Conservation (phyloP, 345 rosid genomes). For the Citrus medica region DNA sequence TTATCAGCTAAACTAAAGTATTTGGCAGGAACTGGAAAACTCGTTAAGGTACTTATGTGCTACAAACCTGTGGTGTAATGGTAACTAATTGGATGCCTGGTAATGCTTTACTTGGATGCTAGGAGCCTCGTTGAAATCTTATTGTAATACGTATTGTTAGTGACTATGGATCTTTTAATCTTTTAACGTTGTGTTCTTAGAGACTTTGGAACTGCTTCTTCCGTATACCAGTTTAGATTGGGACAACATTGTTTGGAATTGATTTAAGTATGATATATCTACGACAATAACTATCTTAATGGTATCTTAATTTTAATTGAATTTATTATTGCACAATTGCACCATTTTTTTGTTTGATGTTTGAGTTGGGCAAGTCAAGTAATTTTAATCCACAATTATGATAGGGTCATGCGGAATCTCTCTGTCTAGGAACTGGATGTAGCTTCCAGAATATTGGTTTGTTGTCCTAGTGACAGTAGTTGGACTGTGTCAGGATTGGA, state of each 20-base stretch:
- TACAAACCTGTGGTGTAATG: neutral
- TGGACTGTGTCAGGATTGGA: neutral
- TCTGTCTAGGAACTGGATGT: neutral
- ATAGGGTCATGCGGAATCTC: neutral
- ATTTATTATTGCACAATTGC: neutral
- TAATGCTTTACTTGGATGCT: neutral
- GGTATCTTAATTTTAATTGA: neutral
- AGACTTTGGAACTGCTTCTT: neutral
- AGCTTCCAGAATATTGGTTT: constrained; percentile 2
- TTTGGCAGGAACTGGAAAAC: constrained; percentile 70
- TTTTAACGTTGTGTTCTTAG: neutral
- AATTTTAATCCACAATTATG: neutral
- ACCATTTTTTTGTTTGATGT: neutral
- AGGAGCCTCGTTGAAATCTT: neutral
- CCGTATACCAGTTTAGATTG: neutral
- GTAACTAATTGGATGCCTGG: neutral
- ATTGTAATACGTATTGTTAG: neutral
- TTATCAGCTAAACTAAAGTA: constrained; percentile 81
- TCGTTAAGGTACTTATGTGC: constrained; percentile 61
- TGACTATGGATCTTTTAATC: neutral
- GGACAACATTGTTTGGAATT: neutral
- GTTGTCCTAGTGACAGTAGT: neutral
- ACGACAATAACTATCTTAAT: neutral
- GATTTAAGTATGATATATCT: neutral
- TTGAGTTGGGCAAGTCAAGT: neutral